Percentiles rank a stretch among this genome's conserved stretches.
These are phyloP conservation scores for Zygosaccharomyces siamensis DNA, from an alignment of 805 yeast genomes.

Conservation along the genomic window DNA sequence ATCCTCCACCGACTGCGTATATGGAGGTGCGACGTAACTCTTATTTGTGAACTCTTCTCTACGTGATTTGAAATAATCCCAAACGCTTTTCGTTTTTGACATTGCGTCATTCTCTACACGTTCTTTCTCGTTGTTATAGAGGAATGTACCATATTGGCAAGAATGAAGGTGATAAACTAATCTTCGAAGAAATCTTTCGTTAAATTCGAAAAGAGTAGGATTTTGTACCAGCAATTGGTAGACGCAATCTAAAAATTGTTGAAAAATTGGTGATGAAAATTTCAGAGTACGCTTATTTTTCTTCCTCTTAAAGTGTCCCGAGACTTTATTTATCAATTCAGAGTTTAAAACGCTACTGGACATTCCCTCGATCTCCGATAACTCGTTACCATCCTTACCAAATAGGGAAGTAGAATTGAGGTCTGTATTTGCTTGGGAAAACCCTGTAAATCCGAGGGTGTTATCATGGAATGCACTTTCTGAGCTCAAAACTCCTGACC, in stretches of 20 bases:
- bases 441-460: conserved; percentile 17
- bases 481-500: conserved; percentile 69
- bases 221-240: conserved; percentile 71
- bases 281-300: conserved; percentile 38
- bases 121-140: conserved; percentile 71
- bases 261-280: conserved; percentile 85
- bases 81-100: conserved; percentile 64
- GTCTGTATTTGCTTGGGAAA: conserved; percentile 12
- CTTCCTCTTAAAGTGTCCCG: conserved; percentile 46
- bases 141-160: conserved; percentile 90
- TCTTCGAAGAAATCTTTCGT: conserved; percentile 80
- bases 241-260: conserved; percentile 86
- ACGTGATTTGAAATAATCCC: conserved; percentile 90
- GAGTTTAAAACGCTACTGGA: conserved; percentile 33
- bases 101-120: conserved; percentile 41
- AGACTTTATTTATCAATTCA: conserved; percentile 44
- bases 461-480: conserved; percentile 46
- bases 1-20: conserved; percentile 29
- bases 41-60: conserved; percentile 61
- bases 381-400: conserved; percentile 16
- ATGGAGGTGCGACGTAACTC: conserved; percentile 31
- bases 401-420: conserved; percentile 17
- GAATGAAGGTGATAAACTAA: conserved; percentile 84
- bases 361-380: conserved; percentile 10
- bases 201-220: conserved; percentile 75